Conservation (phyloP, 1,284 basidiomycete species). For the Vanrija sp. region DNA sequence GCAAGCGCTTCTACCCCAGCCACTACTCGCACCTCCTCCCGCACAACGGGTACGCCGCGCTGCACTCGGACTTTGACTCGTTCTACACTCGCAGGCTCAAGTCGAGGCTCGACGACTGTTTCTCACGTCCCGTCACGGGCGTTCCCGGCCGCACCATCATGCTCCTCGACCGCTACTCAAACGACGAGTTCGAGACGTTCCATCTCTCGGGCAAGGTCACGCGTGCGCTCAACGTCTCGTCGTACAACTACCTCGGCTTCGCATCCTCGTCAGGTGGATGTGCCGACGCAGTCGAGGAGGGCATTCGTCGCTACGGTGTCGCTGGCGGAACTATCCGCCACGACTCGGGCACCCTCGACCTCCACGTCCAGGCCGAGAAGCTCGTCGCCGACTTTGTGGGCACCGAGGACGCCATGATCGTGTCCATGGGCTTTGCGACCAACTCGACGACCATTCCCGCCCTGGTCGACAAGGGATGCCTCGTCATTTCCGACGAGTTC, state of each 20-base stretch:
- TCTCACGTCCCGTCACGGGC: slow-evolving; percentile 87
- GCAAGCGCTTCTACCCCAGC: slow-evolving; percentile 72
- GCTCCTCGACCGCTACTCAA: slow-evolving; percentile 76
- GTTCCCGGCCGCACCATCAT: slow-evolving; percentile 92
- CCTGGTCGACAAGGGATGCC: slow-evolving; percentile 81
- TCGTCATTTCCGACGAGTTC: slow-evolving; percentile 95
- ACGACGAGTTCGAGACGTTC: slow-evolving; percentile 78
- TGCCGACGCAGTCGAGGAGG: slow-evolving; percentile 84
- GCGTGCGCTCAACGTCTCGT: slow-evolving; percentile 91
- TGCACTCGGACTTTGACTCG: slow-evolving; percentile 98
- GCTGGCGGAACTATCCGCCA: slow-evolving; percentile 72
- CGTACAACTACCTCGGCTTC: slow-evolving; percentile 99
- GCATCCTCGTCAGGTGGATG: slow-evolving; percentile 90
- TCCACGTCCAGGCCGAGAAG: slow-evolving; percentile 77
- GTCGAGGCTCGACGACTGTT: slow-evolving; percentile 90
- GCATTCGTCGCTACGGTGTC: slow-evolving; percentile 73
- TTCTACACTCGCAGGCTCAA: slow-evolving; percentile 98
- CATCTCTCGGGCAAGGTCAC: slow-evolving; percentile 74
- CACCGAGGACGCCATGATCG: slow-evolving; percentile 80
- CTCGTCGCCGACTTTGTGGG: slow-evolving; percentile 89
- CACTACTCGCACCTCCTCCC: slow-evolving; percentile 79
- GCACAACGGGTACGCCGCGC: slow-evolving; percentile 82
- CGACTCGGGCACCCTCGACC: slow-evolving; percentile 76
- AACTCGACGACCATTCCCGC: slow-evolving; percentile 96
- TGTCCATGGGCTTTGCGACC: slow-evolving; percentile 97